Percentiles rank a stretch among this genome's conserved stretches.
These are phyloP conservation scores for Paraglomus brasilianum DNA, from an alignment of 192 early-diverging fungal genomes.

Conservation along the genomic window DNA sequence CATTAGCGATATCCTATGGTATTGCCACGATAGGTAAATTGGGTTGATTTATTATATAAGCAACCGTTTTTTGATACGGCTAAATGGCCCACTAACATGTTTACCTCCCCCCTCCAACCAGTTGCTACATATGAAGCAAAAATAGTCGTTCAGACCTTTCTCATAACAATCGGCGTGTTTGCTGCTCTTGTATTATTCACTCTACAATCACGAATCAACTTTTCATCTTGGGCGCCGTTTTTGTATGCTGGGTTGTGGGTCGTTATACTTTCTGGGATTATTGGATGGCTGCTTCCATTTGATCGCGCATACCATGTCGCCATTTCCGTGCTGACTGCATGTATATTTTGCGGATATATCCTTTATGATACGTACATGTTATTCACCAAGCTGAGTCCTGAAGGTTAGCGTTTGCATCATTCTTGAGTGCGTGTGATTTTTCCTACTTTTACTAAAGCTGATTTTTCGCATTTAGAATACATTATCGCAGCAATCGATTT, in stretches of 20 bases:
- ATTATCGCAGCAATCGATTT: slow-evolving; percentile 25
- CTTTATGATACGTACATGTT: slow-evolving; percentile 31
- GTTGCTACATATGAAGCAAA: slow-evolving; percentile 9
- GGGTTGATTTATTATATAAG: not conserved
- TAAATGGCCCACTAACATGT: not conserved
- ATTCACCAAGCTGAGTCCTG: slow-evolving; percentile 23
- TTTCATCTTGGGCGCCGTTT: slow-evolving; percentile 25
- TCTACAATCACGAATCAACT: slow-evolving; percentile 22
- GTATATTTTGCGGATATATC: slow-evolving; percentile 20
- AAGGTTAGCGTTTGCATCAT: slow-evolving; percentile 12
- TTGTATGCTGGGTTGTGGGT: slow-evolving; percentile 25
- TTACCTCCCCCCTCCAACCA: not conserved
- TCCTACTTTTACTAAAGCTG: not conserved
- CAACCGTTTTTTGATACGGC: not conserved
- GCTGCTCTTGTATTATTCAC: slow-evolving; percentile 10
- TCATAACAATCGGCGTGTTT: slow-evolving; percentile 28
- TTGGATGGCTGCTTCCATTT: slow-evolving; percentile 25
- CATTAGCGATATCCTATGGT: slow-evolving; percentile 19
- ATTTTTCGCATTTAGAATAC: slow-evolving; percentile 14
- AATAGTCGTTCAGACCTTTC: slow-evolving; percentile 19
- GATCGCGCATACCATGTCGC: slow-evolving; percentile 16
- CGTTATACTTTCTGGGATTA: slow-evolving; percentile 21
- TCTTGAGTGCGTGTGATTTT: not conserved
- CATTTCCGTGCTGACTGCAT: slow-evolving; percentile 1
- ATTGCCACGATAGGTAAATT: slow-evolving; percentile 14